phyloP scores from a whole-genome alignment of 192 early-diverging fungal species.

The Rhizoclosmatium globosum region DNA sequence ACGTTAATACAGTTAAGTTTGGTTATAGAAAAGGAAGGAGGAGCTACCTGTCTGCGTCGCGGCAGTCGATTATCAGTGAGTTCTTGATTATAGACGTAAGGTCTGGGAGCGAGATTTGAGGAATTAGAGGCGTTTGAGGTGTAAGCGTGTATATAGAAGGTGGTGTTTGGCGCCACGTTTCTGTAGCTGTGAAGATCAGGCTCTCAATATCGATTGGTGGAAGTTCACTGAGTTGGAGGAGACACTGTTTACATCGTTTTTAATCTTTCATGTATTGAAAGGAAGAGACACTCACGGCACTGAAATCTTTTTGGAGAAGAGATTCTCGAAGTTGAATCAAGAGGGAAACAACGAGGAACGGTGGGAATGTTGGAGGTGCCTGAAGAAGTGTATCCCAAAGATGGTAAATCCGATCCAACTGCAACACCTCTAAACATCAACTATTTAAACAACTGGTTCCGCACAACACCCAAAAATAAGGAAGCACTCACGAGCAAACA shows the following conservation, averaged over 20 bases:
- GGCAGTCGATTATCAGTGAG: background rate
- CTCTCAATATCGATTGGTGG: conserved; percentile 59
- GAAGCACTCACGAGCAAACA: conserved; percentile 76
- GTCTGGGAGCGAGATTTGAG: background rate
- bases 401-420: conserved; percentile 81
- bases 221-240: conserved; percentile 59
- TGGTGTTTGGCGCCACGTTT: conserved; percentile 9
- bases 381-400: conserved; percentile 81
- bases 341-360: conserved; percentile 77
- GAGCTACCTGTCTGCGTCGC: background rate
- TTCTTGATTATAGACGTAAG: background rate
- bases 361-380: conserved; percentile 67
- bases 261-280: no score
- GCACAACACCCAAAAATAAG: no score
- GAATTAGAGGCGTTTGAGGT: background rate
- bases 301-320: conserved; percentile 74
- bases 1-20: background rate
- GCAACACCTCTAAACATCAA: conserved; percentile 79
- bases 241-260: conserved; percentile 59
- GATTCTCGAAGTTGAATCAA: conserved; percentile 71
- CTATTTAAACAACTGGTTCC: background rate
- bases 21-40: background rate
- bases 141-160: background rate
- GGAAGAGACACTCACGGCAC: conserved; percentile 62
- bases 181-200: background rate